Conservation (phyloP, 169 alveolate genomes). For the Sarcocystis neurona region DNA sequence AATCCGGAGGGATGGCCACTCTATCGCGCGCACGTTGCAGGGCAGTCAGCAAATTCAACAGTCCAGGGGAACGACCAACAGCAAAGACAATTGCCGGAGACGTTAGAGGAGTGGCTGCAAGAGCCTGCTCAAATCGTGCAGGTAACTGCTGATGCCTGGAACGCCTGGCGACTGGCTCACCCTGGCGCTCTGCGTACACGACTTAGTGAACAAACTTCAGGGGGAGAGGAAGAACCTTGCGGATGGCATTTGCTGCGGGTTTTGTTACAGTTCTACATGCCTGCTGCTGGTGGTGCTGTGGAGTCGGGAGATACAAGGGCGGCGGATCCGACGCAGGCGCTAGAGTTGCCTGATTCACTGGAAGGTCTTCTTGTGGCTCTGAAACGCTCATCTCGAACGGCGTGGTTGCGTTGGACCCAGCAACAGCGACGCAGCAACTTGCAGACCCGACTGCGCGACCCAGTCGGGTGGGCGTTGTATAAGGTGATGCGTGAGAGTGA, state of each 20-base stretch:
- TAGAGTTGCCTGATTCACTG: slow-evolving; percentile 22
- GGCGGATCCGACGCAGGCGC: slow-evolving; percentile 40
- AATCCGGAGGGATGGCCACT: slow-evolving; percentile 56
- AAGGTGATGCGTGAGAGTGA: slow-evolving; percentile 44
- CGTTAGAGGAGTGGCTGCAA: slow-evolving; percentile 58
- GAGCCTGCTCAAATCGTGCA: slow-evolving; percentile 45
- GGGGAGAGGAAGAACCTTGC: no score
- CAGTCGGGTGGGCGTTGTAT: slow-evolving; percentile 57
- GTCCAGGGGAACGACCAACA: not conserved
- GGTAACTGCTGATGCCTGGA: slow-evolving; percentile 53
- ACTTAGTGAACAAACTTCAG: not conserved
- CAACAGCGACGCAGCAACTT: not conserved
- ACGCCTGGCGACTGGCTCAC: slow-evolving; percentile 46
- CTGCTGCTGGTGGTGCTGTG: slow-evolving; percentile 7
- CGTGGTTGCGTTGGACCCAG: not conserved
- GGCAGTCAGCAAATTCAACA: slow-evolving; percentile 27
- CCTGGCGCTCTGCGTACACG: slow-evolving; percentile 16
- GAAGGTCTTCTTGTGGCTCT: slow-evolving; percentile 11
- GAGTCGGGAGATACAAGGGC: slow-evolving; percentile 36
- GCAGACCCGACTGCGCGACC: slow-evolving; percentile 38
- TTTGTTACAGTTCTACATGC: not conserved
- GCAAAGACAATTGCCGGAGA: slow-evolving; percentile 43
- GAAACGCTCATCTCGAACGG: slow-evolving; percentile 4
- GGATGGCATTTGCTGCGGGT: slow-evolving; percentile 48
- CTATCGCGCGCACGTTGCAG: slow-evolving; percentile 50